Evolutionary conservation across 768 basidiomycete genomes (phyloP).

Genomic region (Mycena amicta): DNA sequence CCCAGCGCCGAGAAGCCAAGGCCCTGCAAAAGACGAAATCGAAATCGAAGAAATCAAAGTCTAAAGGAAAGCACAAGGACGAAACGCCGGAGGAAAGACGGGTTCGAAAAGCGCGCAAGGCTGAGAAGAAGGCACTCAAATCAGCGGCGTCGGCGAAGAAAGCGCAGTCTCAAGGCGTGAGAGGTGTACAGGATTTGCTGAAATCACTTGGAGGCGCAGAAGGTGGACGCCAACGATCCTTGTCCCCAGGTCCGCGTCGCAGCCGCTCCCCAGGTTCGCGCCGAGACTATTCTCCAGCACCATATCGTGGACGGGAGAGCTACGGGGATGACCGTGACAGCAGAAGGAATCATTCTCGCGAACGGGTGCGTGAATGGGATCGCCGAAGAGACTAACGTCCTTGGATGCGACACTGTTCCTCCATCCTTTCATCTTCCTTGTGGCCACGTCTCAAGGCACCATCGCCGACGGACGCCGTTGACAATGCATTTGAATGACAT

Average conservation of each 20-base stretch:
- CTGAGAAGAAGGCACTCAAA: conserved; percentile 65
- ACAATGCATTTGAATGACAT: too few species aligned
- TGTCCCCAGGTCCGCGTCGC: not conserved
- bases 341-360: not conserved
- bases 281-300: not conserved
- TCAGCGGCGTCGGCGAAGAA: too few species aligned
- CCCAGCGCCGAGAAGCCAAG: conserved; percentile 73
- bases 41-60: conserved; percentile 60
- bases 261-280: not conserved
- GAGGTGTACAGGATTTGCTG: conserved; percentile 69
- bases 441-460: not conserved
- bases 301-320: not conserved
- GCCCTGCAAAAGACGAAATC: conserved; percentile 67
- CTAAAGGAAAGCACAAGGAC: conserved; percentile 69
- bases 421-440: too few species aligned
- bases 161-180: conserved; percentile 60
- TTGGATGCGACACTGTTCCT: too few species aligned
- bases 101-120: conserved; percentile 74
- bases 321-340: too few species aligned
- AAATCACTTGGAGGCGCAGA: conserved; percentile 44
- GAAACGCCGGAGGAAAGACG: conserved; percentile 81
- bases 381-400: not conserved
- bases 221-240: not conserved
- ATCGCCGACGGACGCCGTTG: not conserved
- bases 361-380: not conserved